Evolutionary conservation across 1,284 basidiomycete species (phyloP), one percentile per base, ranked within the genome.

Genomic region (Pseudozyma thailandica): DNA sequence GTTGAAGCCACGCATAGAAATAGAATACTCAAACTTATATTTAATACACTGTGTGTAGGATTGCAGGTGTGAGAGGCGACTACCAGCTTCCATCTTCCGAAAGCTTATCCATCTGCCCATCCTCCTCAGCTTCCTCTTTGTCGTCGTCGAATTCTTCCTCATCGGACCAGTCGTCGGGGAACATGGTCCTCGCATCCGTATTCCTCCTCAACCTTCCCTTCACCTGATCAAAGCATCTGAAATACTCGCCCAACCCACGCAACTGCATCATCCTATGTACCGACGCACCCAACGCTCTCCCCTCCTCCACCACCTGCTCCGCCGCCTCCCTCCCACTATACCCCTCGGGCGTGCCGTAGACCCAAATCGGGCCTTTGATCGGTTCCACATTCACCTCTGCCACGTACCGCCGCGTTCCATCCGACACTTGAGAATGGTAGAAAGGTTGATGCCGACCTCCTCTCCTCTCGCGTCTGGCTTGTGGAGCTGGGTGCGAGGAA

Each of bases 161-260:
- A 23, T 72, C 68, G 16, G 68, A 72, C 44, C 16, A 44, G 25
- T 72, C 68, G 39, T 72, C 68, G n/a, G 68, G 68, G 33, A 72
- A 72, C 50, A 61, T 65, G 10, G 13, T 37, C 26, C 45, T 42
- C 13, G 25, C 20, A 21, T 61, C 43, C 5, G 15, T 21, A 18
- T 54, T 61, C n/a, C 58, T 35, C 8, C 62, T 35, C 41, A 66
- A 45, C 8, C 52, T 44, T 1, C 59, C 55, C 21, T 13, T 47
- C 1, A 9, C 10, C 38, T 66, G 59, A 43, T 72, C 69, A 23
- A 72, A 72, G 48, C 69, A 72, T 25, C 69, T 39, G 15, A 72
- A 72, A 43, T 49, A 59, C 35, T 53, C 55, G 6, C 69, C 69
- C 21, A 63, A 7, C 1, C 49, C 55, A 9, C 69, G 27, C 16